A percentile compares a stretch with the other conserved stretches of the same genome.
Evolutionary conservation across 495 filamentous ascomycete genomes (phyloP).

Genomic region (Geopyxis carbonaria): DNA sequence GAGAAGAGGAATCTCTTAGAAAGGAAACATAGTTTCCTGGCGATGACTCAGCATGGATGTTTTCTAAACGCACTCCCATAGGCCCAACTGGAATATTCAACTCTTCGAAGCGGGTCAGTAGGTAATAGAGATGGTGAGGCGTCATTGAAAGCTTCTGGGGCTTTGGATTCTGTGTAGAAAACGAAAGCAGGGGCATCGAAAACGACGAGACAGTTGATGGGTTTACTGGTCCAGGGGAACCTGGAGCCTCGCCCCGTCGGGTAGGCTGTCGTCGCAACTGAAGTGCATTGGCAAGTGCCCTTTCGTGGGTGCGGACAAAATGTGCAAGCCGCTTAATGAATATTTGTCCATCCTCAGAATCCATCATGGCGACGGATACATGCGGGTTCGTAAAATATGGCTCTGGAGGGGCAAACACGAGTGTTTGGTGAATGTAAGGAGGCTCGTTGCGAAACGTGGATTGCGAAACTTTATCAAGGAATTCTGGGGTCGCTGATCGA

Average conservation of each 20-base stretch:
- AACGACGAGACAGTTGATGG: constrained; percentile 63
- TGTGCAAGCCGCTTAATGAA: constrained; percentile 90
- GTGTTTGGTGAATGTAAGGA: constrained; percentile 8
- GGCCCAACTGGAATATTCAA: constrained; percentile 75
- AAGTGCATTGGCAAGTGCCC: constrained; percentile 87
- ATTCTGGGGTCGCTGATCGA: no score
- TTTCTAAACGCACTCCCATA: constrained; percentile 91
- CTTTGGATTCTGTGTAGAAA: constrained; percentile 68
- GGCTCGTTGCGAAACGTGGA: background rate
- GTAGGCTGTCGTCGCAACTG: constrained; percentile 47
- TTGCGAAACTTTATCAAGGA: no score
- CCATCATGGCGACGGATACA: constrained; percentile 37
- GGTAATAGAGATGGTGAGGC: constrained; percentile 94
- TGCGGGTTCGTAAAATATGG: constrained; percentile 8
- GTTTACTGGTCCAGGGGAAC: constrained; percentile 44
- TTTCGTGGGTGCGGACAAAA: constrained; percentile 94
- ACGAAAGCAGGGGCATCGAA: constrained; percentile 66
- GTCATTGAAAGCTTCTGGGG: constrained; percentile 83
- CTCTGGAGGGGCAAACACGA: no score
- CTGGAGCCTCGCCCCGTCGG: constrained; percentile 27
- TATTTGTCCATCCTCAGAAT: constrained; percentile 75
- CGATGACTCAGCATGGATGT: constrained; percentile 70
- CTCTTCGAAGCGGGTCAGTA: constrained; percentile 87
- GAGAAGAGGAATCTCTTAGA: constrained; percentile 44
- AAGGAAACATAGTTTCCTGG: constrained; percentile 94